Conservation (phyloP, 805 yeast species). For the Hanseniaspora mollemarum region DNA sequence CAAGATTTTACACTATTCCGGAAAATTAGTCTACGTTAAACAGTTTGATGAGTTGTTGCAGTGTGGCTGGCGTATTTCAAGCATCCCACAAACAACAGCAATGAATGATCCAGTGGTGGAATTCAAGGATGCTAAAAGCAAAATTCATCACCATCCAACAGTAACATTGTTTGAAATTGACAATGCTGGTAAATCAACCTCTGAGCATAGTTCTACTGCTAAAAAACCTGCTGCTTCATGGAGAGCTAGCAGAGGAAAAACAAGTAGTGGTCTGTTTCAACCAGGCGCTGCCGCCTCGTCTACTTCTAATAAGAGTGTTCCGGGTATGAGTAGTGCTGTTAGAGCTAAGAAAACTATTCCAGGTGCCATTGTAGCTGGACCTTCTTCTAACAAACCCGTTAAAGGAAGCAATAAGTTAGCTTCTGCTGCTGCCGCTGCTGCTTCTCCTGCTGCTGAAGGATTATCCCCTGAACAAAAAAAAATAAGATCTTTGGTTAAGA, state of each 20-base stretch:
- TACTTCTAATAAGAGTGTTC: slow-evolving; percentile 19
- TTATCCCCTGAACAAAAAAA: slow-evolving; percentile 78
- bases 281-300: slow-evolving; percentile 91
- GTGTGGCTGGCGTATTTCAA: slow-evolving; percentile 58
- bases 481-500: slow-evolving; percentile 78
- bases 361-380: slow-evolving; percentile 43
- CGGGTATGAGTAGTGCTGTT: slow-evolving; percentile 45
- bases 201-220: neutral
- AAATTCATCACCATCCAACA: slow-evolving; percentile 47
- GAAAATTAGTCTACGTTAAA: slow-evolving; percentile 62
- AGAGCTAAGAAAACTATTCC: slow-evolving; percentile 19
- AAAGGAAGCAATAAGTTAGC: slow-evolving; percentile 41
- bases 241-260: slow-evolving; percentile 20
- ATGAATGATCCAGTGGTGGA: slow-evolving; percentile 38
- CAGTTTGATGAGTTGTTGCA: slow-evolving; percentile 73
- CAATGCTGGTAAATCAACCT: slow-evolving; percentile 24
- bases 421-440: slow-evolving; percentile 17
- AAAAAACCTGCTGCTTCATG: slow-evolving; percentile 14
- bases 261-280: slow-evolving; percentile 77
- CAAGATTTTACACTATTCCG: slow-evolving; percentile 85
- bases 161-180: slow-evolving; percentile 45
- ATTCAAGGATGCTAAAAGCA: slow-evolving; percentile 38
- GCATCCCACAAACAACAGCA: slow-evolving; percentile 24
- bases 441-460: slow-evolving; percentile 18
- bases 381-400: slow-evolving; percentile 63